These are phyloP conservation scores for Fusarium redolens DNA, from an alignment of 2,329 filamentous ascomycete genomes.

Conservation along the genomic window DNA sequence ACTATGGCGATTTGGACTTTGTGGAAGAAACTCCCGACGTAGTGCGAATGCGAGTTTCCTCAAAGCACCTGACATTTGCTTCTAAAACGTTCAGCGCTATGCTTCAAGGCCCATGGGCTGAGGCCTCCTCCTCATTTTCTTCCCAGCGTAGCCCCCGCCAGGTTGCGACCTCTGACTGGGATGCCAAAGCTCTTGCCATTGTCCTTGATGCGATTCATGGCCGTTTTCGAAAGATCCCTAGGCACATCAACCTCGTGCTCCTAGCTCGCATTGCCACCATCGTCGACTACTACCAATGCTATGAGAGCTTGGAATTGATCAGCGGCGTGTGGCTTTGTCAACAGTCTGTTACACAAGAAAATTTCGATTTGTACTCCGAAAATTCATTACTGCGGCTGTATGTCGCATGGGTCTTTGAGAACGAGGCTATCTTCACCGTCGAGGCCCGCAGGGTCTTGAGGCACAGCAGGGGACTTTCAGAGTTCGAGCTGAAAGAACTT, in stretches of 20 bases:
- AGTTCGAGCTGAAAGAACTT: background rate
- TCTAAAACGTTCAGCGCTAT: background rate
- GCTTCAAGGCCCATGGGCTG: background rate
- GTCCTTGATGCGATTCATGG: constrained; percentile 5
- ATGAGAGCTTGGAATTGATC: background rate
- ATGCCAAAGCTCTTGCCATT: background rate
- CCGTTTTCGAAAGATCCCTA: background rate
- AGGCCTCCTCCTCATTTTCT: background rate
- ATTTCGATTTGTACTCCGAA: rapidly evolving
- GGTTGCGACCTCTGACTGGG: background rate
- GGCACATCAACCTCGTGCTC: background rate
- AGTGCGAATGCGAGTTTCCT: rapidly evolving
- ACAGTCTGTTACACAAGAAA: background rate
- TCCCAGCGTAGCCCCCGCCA: rapidly evolving
- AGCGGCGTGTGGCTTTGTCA: background rate
- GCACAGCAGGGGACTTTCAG: rapidly evolving
- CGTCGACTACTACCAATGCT: constrained; percentile 15
- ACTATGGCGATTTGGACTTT: rapidly evolving
- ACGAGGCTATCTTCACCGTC: rapidly evolving
- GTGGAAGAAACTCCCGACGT: rapidly evolving
- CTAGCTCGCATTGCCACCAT: constrained; percentile 2
- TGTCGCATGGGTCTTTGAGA: background rate
- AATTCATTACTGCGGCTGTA: background rate
- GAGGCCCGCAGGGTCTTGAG: rapidly evolving
- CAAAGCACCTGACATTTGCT: rapidly evolving